Evolutionary conservation across 169 alveolate species (phyloP).

Genomic region (Besnoitia besnoiti): DNA sequence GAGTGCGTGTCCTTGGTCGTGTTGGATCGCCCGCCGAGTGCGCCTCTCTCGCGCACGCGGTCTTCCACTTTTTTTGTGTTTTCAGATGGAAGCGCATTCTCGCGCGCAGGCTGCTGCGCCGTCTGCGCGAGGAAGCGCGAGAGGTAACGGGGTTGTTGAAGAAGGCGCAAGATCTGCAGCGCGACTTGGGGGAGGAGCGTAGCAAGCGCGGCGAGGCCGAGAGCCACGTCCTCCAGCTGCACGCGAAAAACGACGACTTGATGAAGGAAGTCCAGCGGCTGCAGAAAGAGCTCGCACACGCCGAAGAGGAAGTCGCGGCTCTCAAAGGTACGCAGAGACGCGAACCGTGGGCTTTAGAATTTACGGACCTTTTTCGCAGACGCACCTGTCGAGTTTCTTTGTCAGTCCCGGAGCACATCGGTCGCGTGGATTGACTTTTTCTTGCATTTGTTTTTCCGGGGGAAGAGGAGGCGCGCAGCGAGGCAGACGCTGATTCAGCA

Average conservation of each 20-base stretch:
- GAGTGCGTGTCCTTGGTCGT: too few species aligned
- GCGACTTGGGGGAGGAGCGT: conserved; percentile 9
- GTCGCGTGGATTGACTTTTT: too few species aligned
- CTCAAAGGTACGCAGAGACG: not conserved
- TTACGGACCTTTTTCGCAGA: too few species aligned
- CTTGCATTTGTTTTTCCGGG: too few species aligned
- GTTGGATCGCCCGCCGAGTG: too few species aligned
- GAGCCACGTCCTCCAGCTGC: conserved; percentile 31
- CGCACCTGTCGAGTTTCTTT: too few species aligned
- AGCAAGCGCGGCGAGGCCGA: not conserved
- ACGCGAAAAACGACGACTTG: conserved; percentile 7
- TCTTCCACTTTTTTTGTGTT: not conserved
- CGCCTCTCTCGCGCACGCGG: not conserved
- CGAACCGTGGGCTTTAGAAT: too few species aligned
- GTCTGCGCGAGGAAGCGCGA: conserved; percentile 79
- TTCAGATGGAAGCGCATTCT: conserved; percentile 45
- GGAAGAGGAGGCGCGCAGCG: too few species aligned
- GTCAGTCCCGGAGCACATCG: too few species aligned
- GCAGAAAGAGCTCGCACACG: not conserved
- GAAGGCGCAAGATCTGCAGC: conserved; percentile 32
- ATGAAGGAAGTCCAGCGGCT: not conserved
- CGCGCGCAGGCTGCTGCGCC: conserved; percentile 80
- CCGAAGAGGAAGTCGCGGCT: not conserved
- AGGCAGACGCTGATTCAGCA: too few species aligned
- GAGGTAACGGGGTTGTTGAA: conserved; percentile 60